Percentiles rank a stretch among this genome's conserved stretches.
Conservation (phyloP, 2,329 filamentous ascomycete genomes). For the Clonostachys rhizophaga region DNA sequence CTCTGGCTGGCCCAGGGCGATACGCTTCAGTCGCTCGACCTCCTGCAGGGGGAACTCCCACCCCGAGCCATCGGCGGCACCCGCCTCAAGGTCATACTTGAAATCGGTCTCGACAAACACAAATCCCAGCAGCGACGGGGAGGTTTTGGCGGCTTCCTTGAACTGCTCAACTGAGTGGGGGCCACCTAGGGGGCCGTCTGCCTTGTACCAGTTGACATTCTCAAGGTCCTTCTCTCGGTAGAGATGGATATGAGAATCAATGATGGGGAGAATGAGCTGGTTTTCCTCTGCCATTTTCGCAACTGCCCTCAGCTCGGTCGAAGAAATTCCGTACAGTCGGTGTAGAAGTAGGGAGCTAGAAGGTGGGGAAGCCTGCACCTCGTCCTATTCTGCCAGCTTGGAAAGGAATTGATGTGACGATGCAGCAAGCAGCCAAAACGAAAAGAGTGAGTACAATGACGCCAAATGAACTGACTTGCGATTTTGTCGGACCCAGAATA, state of each 20-base stretch:
- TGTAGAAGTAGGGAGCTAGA: too few species aligned
- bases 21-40: constrained; percentile 61
- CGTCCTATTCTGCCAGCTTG: too few species aligned
- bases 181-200: constrained; percentile 44
- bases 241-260: constrained; percentile 92
- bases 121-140: constrained; percentile 57
- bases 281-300: too few species aligned
- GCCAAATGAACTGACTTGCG: too few species aligned
- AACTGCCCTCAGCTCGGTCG: too few species aligned
- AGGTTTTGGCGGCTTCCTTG: constrained; percentile 33
- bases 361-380: too few species aligned
- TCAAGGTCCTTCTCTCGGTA: constrained; percentile 65
- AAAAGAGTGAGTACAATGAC: too few species aligned
- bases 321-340: too few species aligned
- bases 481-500: too few species aligned
- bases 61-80: constrained; percentile 41
- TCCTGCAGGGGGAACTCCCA: constrained; percentile 69
- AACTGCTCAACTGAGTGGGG: constrained; percentile 65
- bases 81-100: constrained; percentile 49
- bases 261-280: constrained; percentile 51
- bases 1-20: constrained; percentile 58
- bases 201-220: constrained; percentile 65
- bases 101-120: constrained; percentile 83
- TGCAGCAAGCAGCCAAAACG: too few species aligned
- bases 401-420: too few species aligned